phyloP scores from a whole-genome alignment of 805 yeast species.

The Cyberlindnera suaveolens region DNA sequence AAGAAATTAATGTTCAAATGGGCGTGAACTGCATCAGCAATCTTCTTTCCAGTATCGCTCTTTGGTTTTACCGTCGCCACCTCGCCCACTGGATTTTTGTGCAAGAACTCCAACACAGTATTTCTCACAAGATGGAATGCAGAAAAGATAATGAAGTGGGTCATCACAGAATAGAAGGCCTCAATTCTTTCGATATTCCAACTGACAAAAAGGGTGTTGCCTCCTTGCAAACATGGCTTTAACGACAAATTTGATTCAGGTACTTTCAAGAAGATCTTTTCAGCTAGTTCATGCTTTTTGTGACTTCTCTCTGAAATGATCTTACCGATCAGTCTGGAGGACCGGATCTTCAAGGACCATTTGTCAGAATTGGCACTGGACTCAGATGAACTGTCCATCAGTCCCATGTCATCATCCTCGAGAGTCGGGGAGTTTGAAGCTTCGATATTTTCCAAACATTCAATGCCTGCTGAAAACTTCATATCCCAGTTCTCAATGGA shows the following conservation, averaged over 20 bases:
- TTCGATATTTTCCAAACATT: constrained; percentile 1
- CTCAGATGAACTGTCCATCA: constrained; percentile 18
- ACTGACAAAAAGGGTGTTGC: constrained; percentile 21
- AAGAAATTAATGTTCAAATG: constrained; percentile 18
- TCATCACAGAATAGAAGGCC: constrained; percentile 32
- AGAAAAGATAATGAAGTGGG: constrained; percentile 41
- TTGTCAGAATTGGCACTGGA: constrained; percentile 2
- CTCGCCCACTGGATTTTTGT: constrained; percentile 18
- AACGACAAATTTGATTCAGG: constrained; percentile 23
- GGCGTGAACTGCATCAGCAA: constrained; percentile 20
- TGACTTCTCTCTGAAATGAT: constrained; percentile 29
- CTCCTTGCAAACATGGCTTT: constrained; percentile 14
- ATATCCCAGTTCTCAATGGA: constrained; percentile 18
- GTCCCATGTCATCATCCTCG: constrained; percentile 27
- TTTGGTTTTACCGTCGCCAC: constrained; percentile 15
- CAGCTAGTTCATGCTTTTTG: constrained; percentile 19
- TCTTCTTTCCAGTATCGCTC: constrained; percentile 10
- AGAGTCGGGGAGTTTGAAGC: constrained; percentile 26
- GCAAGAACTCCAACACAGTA: constrained; percentile 25
- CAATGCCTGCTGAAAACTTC: background rate
- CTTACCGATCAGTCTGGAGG: constrained; percentile 20
- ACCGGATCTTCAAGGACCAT: constrained; percentile 8
- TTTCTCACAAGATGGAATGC: constrained; percentile 39
- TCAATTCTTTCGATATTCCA: constrained; percentile 25
- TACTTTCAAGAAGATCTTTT: constrained; percentile 28